Evolutionary conservation across 2,329 filamentous ascomycete species (phyloP).

Genomic region (Colletotrichum sp.): DNA sequence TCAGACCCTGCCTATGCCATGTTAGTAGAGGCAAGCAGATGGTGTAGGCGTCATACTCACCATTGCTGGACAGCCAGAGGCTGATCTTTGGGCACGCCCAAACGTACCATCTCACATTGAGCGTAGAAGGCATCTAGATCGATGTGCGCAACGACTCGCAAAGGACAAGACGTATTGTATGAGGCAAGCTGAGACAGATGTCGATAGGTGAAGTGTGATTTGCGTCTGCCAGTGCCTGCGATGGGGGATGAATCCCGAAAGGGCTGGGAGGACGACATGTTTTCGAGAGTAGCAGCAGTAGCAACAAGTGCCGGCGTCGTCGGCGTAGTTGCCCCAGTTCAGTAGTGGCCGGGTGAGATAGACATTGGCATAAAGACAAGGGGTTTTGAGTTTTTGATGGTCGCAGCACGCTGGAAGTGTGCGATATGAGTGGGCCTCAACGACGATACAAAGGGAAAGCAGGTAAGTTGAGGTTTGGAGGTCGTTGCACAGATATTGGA

Average conservation of each 20-base stretch:
- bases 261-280: conserved; percentile 19
- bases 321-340: neutral
- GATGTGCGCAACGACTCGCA: conserved; percentile 88
- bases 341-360: neutral
- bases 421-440: neutral
- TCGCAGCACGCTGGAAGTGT: neutral
- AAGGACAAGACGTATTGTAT: conserved; percentile 73
- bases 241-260: conserved; percentile 20
- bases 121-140: conserved; percentile 98
- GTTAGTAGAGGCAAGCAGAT: neutral
- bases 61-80: conserved; percentile 95
- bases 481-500: neutral
- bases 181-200: conserved; percentile 79
- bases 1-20: conserved; percentile 77
- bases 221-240: neutral
- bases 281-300: neutral
- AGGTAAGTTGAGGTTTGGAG: neutral
- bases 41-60: conserved; percentile 42
- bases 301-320: neutral
- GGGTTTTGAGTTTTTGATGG: neutral
- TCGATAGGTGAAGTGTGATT: conserved; percentile 83
- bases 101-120: conserved; percentile 91
- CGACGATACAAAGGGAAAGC: neutral
- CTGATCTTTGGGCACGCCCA: conserved; percentile 74
- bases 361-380: neutral